Conservation (phyloP, 2,329 filamentous ascomycete genomes). For the Raffaelea deltoideospora region DNA sequence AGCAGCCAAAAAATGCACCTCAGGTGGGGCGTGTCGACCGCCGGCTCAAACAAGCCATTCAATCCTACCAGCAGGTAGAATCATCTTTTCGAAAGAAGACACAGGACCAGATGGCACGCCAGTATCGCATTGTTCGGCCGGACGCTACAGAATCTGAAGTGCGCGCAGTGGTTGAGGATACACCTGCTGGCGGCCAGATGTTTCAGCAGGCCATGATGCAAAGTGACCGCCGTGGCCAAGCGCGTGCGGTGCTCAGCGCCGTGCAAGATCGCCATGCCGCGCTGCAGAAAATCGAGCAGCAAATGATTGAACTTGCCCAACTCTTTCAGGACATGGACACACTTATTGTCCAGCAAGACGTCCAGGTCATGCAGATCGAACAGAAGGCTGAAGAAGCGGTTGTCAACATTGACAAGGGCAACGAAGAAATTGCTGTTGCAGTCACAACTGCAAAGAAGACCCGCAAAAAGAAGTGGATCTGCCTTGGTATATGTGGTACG, state of each 20-base stretch:
- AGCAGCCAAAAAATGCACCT: conserved; percentile 55
- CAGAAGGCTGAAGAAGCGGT: conserved; percentile 74
- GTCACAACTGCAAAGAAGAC: conserved; percentile 67
- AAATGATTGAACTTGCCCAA: conserved; percentile 75
- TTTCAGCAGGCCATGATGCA: conserved; percentile 79
- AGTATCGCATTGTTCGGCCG: conserved; percentile 79
- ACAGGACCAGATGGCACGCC: conserved; percentile 70
- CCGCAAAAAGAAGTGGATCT: conserved; percentile 94
- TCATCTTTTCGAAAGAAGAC: conserved; percentile 65
- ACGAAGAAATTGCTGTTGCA: conserved; percentile 67
- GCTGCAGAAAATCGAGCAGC: conserved; percentile 81
- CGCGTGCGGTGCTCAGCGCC: conserved; percentile 61
- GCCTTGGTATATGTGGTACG: conserved; percentile 58
- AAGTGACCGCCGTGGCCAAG: conserved; percentile 67
- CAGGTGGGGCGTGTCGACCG: conserved; percentile 74
- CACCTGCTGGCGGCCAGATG: conserved; percentile 56
- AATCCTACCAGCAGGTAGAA: conserved; percentile 69
- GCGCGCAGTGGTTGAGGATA: conserved; percentile 58
- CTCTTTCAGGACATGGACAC: conserved; percentile 84
- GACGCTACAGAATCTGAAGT: conserved; percentile 70
- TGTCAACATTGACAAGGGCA: conserved; percentile 72
- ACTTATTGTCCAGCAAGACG: conserved; percentile 75
- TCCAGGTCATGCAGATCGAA: conserved; percentile 65
- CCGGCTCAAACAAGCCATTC: conserved; percentile 65
- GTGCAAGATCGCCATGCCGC: conserved; percentile 73